These are phyloP conservation scores for Tuber aestivum DNA, from an alignment of 495 filamentous ascomycete species.

Conservation along the genomic window DNA sequence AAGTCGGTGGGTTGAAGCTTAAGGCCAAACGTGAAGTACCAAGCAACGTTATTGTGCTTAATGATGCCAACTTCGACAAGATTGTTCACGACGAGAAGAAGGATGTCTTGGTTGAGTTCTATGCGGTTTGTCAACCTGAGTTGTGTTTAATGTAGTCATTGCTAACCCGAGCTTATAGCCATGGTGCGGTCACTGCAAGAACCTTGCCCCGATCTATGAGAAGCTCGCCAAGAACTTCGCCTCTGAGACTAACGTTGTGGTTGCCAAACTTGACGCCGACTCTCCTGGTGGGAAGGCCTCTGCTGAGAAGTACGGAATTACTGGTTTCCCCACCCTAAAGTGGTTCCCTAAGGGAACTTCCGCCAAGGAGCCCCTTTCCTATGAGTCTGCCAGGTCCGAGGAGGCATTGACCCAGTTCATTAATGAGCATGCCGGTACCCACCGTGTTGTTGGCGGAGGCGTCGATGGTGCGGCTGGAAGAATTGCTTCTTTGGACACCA, in stretches of 20 bases:
- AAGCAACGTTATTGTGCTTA: slow-evolving; percentile 73
- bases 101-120: slow-evolving; percentile 87
- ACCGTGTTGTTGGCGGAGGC: slow-evolving; percentile 75
- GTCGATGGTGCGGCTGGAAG: slow-evolving; percentile 77
- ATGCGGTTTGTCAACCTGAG: slow-evolving; percentile 28
- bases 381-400: slow-evolving; percentile 74
- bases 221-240: slow-evolving; percentile 74
- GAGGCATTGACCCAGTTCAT: slow-evolving; percentile 70
- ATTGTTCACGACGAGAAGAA: slow-evolving; percentile 68
- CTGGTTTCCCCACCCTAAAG: slow-evolving; percentile 92
- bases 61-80: slow-evolving; percentile 65
- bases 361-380: slow-evolving; percentile 54
- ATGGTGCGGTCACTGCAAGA: slow-evolving; percentile 79
- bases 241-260: slow-evolving; percentile 66
- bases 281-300: slow-evolving; percentile 51
- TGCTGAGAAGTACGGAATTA: slow-evolving; percentile 69
- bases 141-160: neutral
- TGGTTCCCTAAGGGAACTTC: slow-evolving; percentile 89
- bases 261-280: slow-evolving; percentile 94
- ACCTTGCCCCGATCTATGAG: slow-evolving; percentile 85
- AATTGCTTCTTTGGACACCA: slow-evolving; percentile 64
- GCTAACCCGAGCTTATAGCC: slow-evolving; percentile 27
- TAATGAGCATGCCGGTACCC: slow-evolving; percentile 82
- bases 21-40: slow-evolving; percentile 65
- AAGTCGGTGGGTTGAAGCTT: slow-evolving; percentile 69